These are phyloP conservation scores for Gastrodia elata DNA, from an alignment of 106 monocot species.

Conservation along the genomic window DNA sequence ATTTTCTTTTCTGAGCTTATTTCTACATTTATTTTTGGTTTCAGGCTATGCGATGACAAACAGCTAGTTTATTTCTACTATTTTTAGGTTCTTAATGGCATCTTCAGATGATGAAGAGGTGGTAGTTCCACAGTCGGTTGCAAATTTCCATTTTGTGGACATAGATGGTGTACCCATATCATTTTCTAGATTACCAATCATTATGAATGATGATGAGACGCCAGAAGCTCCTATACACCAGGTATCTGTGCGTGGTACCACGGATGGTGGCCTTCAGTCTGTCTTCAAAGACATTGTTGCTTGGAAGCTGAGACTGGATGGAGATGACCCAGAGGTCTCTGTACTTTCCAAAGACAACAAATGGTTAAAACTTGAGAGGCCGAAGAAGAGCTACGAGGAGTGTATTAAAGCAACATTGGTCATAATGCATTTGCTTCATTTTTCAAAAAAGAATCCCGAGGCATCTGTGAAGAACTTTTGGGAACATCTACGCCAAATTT, in stretches of 20 bases:
- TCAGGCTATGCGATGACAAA: not conserved
- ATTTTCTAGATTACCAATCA: slow-evolving; percentile 49
- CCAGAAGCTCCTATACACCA: not conserved
- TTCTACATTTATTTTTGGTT: not conserved
- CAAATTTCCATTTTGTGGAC: slow-evolving; percentile 54
- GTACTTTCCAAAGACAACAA: slow-evolving; percentile 47
- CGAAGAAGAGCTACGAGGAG: slow-evolving; percentile 36
- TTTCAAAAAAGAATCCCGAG: slow-evolving; percentile 37
- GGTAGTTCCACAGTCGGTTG: slow-evolving; percentile 26
- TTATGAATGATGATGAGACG: slow-evolving; percentile 17
- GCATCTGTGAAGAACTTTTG: slow-evolving; percentile 44
- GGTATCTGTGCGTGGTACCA: slow-evolving; percentile 49
- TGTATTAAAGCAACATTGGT: slow-evolving; percentile 31
- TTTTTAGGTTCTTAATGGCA: slow-evolving; percentile 18
- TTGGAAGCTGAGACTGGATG: slow-evolving; percentile 54
- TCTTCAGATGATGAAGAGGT: slow-evolving; percentile 52
- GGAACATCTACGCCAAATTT: slow-evolving; percentile 32
- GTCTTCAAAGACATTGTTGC: slow-evolving; percentile 50
- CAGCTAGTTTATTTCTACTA: not conserved
- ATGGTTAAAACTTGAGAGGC: slow-evolving; percentile 58
- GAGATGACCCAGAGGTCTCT: slow-evolving; percentile 26
- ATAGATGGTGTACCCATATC: slow-evolving; percentile 36
- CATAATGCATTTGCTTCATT: slow-evolving; percentile 41
- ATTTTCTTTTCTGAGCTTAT: not conserved
- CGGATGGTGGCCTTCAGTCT: slow-evolving; percentile 45